Conservation (phyloP, 2,329 filamentous ascomycete species). For the Mycogone perniciosa region DNA sequence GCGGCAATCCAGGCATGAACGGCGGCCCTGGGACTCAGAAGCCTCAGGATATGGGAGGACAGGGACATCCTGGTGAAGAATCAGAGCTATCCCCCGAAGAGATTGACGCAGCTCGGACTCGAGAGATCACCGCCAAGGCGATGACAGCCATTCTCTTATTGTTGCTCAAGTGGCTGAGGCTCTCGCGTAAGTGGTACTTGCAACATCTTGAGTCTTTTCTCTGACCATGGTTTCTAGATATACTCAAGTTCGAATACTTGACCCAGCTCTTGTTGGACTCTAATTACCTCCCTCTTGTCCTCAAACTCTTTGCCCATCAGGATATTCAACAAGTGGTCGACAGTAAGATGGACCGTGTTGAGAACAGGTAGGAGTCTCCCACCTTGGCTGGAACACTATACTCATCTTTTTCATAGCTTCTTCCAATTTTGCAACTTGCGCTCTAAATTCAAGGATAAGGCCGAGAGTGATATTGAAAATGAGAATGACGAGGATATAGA, state of each 20-base stretch:
- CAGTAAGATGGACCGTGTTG: conserved; percentile 73
- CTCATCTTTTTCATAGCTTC: conserved; percentile 50
- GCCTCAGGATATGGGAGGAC: conserved; percentile 26
- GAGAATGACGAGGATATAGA: conserved; percentile 18
- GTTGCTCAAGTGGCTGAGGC: conserved; percentile 92
- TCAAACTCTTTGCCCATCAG: conserved; percentile 91
- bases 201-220: neutral
- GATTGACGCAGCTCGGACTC: conserved; percentile 69
- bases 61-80: conserved; percentile 30
- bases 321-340: conserved; percentile 88
- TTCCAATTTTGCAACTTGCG: conserved; percentile 81
- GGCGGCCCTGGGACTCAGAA: conserved; percentile 30
- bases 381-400: neutral
- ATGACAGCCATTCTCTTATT: conserved; percentile 83
- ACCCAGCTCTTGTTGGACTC: conserved; percentile 90
- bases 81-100: conserved; percentile 62
- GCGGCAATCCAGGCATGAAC: conserved; percentile 34
- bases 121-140: conserved; percentile 87
- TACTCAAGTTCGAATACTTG: conserved; percentile 93
- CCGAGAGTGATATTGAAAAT: conserved; percentile 22
- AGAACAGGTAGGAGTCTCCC: conserved; percentile 58
- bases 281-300: conserved; percentile 85
- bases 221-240: conserved; percentile 48
- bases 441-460: conserved; percentile 43
- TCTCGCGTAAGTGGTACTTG: conserved; percentile 65